These are phyloP conservation scores for Leishmania major DNA, from an alignment of 208 protist species.

Conservation along the genomic window DNA sequence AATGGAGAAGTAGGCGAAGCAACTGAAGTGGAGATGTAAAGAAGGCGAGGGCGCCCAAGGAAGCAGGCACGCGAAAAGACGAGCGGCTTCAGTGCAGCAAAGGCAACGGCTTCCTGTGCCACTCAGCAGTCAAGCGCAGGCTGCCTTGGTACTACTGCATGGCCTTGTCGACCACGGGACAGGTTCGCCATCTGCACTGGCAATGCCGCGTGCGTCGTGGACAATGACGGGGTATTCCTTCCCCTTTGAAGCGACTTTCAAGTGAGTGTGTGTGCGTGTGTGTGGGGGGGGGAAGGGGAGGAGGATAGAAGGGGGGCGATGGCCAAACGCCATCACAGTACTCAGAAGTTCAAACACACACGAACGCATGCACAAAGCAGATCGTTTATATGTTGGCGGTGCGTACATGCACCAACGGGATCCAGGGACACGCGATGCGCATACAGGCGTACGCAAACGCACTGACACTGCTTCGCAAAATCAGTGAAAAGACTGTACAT, in stretches of 20 bases:
- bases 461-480: too few relatives aligned
- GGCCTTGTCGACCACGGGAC: not conserved
- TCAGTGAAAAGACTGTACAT: conserved; percentile 2
- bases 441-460: not conserved
- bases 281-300: not conserved
- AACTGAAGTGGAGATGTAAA: not conserved
- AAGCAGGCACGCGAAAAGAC: not conserved
- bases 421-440: not conserved
- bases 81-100: not conserved
- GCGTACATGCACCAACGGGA: not conserved
- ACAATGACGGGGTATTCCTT: not conserved
- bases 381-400: not conserved
- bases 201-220: not conserved
- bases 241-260: not conserved
- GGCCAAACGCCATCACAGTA: not conserved
- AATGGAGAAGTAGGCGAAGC: not conserved
- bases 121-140: not conserved
- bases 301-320: not conserved
- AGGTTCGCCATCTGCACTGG: not conserved
- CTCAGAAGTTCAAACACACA: not conserved
- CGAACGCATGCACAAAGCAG: not conserved
- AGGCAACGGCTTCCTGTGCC: not conserved
- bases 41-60: not conserved
- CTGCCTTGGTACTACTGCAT: not conserved
- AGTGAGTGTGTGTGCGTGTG: not conserved